Percentiles rank a stretch among this genome's conserved stretches.
phyloP scores from a whole-genome alignment of 495 filamentous ascomycete species.

The Tuber calosporum region DNA sequence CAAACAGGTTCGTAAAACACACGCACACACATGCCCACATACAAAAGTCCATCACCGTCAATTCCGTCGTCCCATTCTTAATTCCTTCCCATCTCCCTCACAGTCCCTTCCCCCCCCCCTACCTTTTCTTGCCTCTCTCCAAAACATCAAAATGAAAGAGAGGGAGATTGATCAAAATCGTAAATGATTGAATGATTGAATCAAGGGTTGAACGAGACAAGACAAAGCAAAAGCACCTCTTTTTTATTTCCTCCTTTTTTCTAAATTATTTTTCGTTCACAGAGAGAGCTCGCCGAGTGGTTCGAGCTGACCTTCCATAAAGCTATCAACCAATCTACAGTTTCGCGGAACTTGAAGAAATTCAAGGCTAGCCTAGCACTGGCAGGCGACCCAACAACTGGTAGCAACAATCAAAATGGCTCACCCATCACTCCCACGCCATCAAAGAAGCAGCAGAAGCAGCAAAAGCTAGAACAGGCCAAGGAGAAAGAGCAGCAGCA shows the following conservation, averaged over 20 bases:
- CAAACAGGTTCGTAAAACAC: constrained; percentile 35
- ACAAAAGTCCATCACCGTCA: background rate
- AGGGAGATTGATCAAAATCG: background rate
- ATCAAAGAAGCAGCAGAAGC: background rate
- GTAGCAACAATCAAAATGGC: constrained; percentile 1
- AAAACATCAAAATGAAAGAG: background rate
- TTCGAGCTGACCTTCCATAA: constrained; percentile 36
- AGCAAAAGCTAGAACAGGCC: background rate
- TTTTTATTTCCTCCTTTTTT: constrained; percentile 19
- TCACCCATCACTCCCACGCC: background rate
- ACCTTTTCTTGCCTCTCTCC: background rate
- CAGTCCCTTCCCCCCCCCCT: background rate
- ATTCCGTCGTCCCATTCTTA: background rate
- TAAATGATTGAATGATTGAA: background rate
- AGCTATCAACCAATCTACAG: constrained; percentile 41
- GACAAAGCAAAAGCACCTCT: constrained; percentile 2
- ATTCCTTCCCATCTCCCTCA: background rate
- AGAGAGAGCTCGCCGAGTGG: constrained; percentile 41
- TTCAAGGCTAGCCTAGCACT: constrained; percentile 36
- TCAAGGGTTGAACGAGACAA: background rate
- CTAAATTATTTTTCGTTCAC: constrained; percentile 10
- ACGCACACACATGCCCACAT: constrained; percentile 5
- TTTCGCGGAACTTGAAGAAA: constrained; percentile 40
- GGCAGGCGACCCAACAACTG: constrained; percentile 15
- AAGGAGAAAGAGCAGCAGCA: background rate